A percentile compares a stretch with the other conserved stretches of the same genome.
Evolutionary conservation across 331 rosid species (phyloP).

Genomic region (Dryas integrifolia): DNA sequence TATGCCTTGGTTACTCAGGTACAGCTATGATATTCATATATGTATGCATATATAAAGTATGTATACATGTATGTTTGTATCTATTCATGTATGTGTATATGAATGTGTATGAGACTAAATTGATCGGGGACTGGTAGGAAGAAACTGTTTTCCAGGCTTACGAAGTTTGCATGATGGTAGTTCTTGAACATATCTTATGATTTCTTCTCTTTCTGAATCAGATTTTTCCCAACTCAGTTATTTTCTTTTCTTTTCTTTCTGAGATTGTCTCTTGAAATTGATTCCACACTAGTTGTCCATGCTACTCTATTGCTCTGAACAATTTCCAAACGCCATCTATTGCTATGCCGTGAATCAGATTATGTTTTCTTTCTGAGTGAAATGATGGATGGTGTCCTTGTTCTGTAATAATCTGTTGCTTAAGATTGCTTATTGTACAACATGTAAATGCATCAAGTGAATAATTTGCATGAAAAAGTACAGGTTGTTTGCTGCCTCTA

Average conservation of each 20-base stretch:
- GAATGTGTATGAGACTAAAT: background rate
- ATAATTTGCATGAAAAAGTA: too few relatives aligned
- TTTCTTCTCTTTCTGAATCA: background rate
- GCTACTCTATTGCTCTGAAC: background rate
- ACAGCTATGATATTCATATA: background rate
- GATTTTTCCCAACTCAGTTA: background rate
- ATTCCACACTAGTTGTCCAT: background rate
- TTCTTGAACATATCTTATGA: background rate
- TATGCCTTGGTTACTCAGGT: conserved; percentile 97
- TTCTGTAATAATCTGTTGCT: too few relatives aligned
- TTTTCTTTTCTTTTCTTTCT: background rate
- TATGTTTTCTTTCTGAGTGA: background rate
- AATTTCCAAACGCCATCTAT: background rate
- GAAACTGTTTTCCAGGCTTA: background rate
- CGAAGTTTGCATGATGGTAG: background rate
- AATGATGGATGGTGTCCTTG: background rate
- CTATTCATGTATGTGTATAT: background rate
- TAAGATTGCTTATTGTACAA: too few relatives aligned
- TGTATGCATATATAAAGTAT: background rate
- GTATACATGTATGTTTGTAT: background rate
- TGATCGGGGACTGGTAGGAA: background rate
- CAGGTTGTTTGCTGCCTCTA: too few relatives aligned
- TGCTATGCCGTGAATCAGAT: background rate
- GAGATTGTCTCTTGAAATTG: background rate
- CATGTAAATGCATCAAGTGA: too few relatives aligned